A percentile compares a stretch with the other conserved stretches of the same genome.
Conservation (phyloP, 2,329 filamentous ascomycete genomes). For the Graphilbum fragrans region DNA sequence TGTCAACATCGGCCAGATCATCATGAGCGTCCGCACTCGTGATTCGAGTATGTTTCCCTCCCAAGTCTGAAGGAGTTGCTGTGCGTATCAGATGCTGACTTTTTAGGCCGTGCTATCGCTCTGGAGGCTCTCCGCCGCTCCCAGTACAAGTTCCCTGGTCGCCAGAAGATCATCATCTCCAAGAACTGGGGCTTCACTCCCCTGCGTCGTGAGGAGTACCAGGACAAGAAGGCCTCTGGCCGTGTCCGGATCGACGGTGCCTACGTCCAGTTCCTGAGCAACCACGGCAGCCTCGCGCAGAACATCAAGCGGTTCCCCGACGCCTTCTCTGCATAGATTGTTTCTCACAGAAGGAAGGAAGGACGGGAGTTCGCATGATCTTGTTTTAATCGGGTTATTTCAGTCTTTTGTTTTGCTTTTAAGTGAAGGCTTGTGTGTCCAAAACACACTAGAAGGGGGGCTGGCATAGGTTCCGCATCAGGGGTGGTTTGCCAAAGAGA, state of each 20-base stretch:
- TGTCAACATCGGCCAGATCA: conserved; percentile 99
- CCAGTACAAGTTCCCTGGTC: conserved; percentile 99
- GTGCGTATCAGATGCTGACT: not conserved
- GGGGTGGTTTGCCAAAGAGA: too few relatives aligned
- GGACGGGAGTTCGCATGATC: not conserved
- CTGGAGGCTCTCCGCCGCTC: conserved; percentile 98
- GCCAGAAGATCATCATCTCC: conserved; percentile 99
- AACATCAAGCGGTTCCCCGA: conserved; percentile 95
- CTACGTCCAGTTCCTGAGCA: conserved; percentile 98
- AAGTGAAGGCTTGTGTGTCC: too few relatives aligned
- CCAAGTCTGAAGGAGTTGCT: not conserved
- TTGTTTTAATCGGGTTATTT: not conserved
- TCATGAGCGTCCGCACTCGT: conserved; percentile 93
- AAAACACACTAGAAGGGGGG: too few relatives aligned
- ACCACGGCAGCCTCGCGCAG: conserved; percentile 71
- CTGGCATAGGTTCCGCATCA: too few relatives aligned
- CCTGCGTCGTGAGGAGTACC: conserved; percentile 93
- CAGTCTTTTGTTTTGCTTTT: not conserved
- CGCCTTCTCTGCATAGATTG: conserved; percentile 56
- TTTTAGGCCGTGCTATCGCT: conserved; percentile 69
- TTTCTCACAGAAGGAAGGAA: not conserved
- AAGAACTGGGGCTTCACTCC: conserved; percentile 99
- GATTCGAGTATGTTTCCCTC: conserved; percentile 57
- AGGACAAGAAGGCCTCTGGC: conserved; percentile 87
- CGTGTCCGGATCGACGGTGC: conserved; percentile 95